These are phyloP conservation scores for Monilinia fructicola DNA, from an alignment of 2,329 filamentous ascomycete species.

Conservation along the genomic window DNA sequence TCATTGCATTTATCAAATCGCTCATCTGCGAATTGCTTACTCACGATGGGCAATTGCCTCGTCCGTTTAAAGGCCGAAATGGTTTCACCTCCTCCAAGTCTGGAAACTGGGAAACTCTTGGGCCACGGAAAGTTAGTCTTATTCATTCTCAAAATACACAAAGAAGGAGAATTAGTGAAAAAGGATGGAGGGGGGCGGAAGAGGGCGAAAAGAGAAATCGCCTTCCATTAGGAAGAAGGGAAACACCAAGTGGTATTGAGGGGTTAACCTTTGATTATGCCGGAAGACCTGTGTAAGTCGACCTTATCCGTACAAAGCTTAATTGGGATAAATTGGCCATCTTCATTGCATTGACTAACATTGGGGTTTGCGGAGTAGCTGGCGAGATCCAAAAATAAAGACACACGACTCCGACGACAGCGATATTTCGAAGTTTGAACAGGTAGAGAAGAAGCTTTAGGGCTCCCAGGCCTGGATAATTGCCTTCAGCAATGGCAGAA, in stretches of 20 bases:
- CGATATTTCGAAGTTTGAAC: neutral
- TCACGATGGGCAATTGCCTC: constrained; percentile 7
- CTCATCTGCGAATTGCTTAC: neutral
- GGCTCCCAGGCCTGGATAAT: neutral
- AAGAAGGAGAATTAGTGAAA: neutral
- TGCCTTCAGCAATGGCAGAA: neutral
- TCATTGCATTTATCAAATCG: neutral
- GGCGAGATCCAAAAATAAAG: constrained; percentile 10
- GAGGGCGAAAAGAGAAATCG: neutral
- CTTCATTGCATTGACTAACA: neutral
- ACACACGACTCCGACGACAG: neutral
- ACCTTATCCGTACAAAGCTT: neutral
- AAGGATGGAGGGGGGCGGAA: no score
- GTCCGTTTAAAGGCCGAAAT: neutral
- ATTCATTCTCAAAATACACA: neutral
- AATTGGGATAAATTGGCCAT: neutral
- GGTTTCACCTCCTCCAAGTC: constrained; percentile 1
- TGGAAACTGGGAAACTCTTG: constrained; percentile 6
- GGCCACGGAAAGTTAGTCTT: neutral
- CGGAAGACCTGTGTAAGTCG: constrained; percentile 17
- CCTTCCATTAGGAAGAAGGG: neutral
- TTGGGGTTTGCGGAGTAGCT: neutral
- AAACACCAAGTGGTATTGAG: constrained; percentile 12
- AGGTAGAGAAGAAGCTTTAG: neutral
- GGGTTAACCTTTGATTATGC: constrained; percentile 11